Evolutionary conservation across 768 basidiomycete species (phyloP).

Genomic region (Daedaleopsis sinensis): DNA sequence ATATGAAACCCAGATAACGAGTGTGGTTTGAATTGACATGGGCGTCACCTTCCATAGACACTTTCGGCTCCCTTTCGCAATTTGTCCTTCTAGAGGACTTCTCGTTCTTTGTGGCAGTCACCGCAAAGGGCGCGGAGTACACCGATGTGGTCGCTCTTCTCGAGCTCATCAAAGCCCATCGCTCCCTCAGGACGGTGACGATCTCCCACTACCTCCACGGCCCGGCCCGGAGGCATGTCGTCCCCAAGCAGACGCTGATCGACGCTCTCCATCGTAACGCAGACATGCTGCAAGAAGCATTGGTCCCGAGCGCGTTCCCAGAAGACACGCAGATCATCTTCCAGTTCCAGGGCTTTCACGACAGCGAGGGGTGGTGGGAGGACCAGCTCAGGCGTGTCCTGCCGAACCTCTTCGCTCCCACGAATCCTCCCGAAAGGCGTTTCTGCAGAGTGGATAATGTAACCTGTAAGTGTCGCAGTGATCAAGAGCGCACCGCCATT

Average conservation of each 20-base stretch:
- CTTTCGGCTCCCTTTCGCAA: background rate
- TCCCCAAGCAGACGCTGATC: background rate
- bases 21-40: too few species aligned
- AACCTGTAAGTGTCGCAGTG: background rate
- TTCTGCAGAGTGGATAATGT: background rate
- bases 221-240: background rate
- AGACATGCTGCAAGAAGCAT: background rate
- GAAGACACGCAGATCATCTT: background rate
- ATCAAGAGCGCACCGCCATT: background rate
- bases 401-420: background rate
- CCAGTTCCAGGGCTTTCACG: background rate
- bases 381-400: background rate
- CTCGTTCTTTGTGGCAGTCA: background rate
- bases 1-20: background rate
- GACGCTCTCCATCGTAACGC: background rate
- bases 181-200: background rate
- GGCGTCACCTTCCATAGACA: background rate
- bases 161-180: background rate
- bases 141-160: background rate
- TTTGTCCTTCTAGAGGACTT: background rate
- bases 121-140: background rate
- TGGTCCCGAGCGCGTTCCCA: background rate
- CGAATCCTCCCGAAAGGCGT: background rate
- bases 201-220: background rate
- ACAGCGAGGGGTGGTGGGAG: background rate